Percentiles rank a stretch among this genome's conserved stretches.
Conservation (phyloP, 495 filamentous ascomycete genomes). For the Neurospora sp. region DNA sequence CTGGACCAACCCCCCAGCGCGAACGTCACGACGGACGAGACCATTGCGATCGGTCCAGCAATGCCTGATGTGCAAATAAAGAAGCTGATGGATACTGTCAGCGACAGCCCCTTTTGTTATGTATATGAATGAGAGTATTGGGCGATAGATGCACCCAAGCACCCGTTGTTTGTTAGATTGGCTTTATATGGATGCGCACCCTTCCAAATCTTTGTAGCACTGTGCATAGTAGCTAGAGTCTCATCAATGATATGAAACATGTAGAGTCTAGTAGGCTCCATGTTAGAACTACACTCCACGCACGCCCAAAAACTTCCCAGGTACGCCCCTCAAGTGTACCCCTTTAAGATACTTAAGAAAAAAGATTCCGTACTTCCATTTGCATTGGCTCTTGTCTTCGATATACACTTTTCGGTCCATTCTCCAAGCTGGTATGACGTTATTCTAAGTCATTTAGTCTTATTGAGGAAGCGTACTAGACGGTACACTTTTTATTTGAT, state of each 20-base stretch:
- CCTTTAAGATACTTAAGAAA: no score
- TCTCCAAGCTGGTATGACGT: no score
- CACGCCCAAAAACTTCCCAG: no score
- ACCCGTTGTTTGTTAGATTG: not conserved
- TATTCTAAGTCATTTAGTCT: no score
- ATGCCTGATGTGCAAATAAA: slow-evolving; percentile 11
- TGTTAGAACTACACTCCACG: not conserved
- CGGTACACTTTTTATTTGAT: no score
- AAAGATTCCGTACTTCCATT: no score
- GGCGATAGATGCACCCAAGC: not conserved
- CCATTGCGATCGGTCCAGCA: slow-evolving; percentile 12
- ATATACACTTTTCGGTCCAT: no score
- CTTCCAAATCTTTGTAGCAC: not conserved
- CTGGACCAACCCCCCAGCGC: slow-evolving; percentile 30
- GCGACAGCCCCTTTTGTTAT: slow-evolving; percentile 16
- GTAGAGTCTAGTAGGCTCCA: not conserved
- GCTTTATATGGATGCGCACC: not conserved
- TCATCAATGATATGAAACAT: not conserved
- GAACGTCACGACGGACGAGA: slow-evolving; percentile 24
- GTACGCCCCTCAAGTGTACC: no score
- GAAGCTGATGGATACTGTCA: slow-evolving; percentile 20
- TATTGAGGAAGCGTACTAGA: no score
- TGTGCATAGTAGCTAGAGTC: not conserved
- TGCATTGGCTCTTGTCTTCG: no score
- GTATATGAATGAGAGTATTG: slow-evolving; percentile 7